Conservation (phyloP, 2,329 filamentous ascomycete species). For the Fusarium oligoseptatum region DNA sequence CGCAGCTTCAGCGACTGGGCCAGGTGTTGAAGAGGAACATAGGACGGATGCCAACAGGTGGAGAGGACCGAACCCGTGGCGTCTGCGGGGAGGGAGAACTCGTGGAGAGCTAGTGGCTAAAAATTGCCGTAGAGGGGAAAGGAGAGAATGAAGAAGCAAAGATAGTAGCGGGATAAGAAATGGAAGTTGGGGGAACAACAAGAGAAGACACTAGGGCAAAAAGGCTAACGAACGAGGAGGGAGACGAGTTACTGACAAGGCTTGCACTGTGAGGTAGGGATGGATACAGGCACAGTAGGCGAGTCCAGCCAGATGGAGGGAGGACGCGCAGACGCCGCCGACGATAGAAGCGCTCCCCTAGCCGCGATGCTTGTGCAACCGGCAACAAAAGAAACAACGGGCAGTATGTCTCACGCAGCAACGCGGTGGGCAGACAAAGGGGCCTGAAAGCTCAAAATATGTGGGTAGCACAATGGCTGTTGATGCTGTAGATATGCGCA, state of each 20-base stretch:
- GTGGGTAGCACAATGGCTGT: not conserved
- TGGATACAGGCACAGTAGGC: slow-evolving; percentile 29
- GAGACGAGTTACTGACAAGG: slow-evolving; percentile 38
- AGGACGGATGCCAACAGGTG: slow-evolving; percentile 33
- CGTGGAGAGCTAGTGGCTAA: slow-evolving; percentile 34
- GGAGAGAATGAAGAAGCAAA: slow-evolving; percentile 12
- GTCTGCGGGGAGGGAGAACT: slow-evolving; percentile 40
- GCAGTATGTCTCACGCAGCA: slow-evolving; percentile 14
- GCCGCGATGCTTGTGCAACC: slow-evolving; percentile 15
- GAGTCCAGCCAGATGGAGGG: slow-evolving; percentile 27
- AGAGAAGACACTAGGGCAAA: slow-evolving; percentile 23
- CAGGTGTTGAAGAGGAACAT: slow-evolving; percentile 44
- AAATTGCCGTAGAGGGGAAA: slow-evolving; percentile 9
- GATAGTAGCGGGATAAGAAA: slow-evolving; percentile 9
- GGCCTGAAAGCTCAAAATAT: not conserved
- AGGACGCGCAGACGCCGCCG: slow-evolving; percentile 26
- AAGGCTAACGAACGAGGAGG: slow-evolving; percentile 31
- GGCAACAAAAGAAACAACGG: slow-evolving; percentile 2
- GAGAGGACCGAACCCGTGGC: slow-evolving; percentile 37
- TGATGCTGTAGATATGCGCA: not conserved
- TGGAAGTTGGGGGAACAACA: slow-evolving; percentile 19
- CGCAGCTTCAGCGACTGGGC: slow-evolving; percentile 48
- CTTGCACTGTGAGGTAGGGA: slow-evolving; percentile 33
- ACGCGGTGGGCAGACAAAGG: not conserved
- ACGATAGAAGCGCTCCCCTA: slow-evolving; percentile 23